Conservation (phyloP, 345 rosid genomes). For the Combretum micranthum region DNA sequence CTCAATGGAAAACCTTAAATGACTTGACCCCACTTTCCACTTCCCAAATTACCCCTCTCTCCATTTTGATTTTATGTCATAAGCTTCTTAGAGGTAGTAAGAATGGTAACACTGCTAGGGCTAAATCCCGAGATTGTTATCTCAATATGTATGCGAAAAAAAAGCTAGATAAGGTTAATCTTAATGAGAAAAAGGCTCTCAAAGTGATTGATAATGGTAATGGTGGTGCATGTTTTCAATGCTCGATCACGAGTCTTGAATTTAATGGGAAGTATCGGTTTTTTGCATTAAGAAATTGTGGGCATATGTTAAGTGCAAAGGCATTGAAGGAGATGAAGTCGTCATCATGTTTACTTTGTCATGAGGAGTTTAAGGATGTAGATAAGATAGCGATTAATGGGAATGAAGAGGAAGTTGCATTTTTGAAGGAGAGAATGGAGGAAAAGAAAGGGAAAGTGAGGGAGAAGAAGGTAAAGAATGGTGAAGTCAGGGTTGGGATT, state of each 20-base stretch:
- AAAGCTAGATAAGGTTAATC: slow-evolving; percentile 90
- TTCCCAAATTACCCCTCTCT: slow-evolving; percentile 41
- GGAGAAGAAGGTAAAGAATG: slow-evolving; percentile 60
- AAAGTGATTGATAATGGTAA: slow-evolving; percentile 48
- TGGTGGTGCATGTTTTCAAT: slow-evolving; percentile 46
- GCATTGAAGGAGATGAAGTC: slow-evolving; percentile 91
- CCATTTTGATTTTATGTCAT: slow-evolving; percentile 45
- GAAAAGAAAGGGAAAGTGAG: slow-evolving; percentile 48
- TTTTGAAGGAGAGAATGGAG: slow-evolving; percentile 62
- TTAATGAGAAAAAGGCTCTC: slow-evolving; percentile 86
- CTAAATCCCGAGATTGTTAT: slow-evolving; percentile 91
- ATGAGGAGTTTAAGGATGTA: slow-evolving; percentile 47
- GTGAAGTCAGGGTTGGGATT: too few species aligned
- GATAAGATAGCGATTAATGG: slow-evolving; percentile 86
- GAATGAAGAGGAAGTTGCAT: slow-evolving; percentile 60
- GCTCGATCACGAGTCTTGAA: slow-evolving; percentile 74
- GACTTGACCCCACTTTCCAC: slow-evolving; percentile 32
- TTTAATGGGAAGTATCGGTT: too few species aligned
- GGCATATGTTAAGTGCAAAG: slow-evolving; percentile 87
- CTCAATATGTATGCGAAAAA: slow-evolving; percentile 93
- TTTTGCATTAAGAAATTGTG: slow-evolving; percentile 64
- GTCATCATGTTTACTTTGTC: slow-evolving; percentile 80
- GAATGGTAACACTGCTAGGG: slow-evolving; percentile 98
- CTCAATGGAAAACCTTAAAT: slow-evolving; percentile 50
- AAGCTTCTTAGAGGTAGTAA: slow-evolving; percentile 85